Evolutionary conservation across 345 rosid species (phyloP), one percentile per base, ranked within the genome.

Genomic region (Aurinia saxatilis): DNA sequence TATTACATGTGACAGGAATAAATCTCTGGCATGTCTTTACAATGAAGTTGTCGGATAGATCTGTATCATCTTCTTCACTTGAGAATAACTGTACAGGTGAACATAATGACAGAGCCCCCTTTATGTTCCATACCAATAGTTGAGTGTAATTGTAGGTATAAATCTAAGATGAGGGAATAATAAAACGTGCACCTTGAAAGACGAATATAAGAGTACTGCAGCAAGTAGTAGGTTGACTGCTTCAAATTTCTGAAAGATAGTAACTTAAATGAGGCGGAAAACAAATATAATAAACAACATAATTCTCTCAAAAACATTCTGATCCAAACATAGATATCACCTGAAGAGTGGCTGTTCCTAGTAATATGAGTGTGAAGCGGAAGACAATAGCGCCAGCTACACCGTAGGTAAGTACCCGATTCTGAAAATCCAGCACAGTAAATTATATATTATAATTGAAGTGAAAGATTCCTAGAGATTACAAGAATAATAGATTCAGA

Each of bases 21-120:
- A 86, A 82, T 81, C 81, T 86, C 75, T 81, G 96, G 80, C 98
- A 89, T 57, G 95, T 86, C 86, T 85, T 92, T 64, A 92, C 95
- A 55, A 92, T 77, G 68, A 82, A 88, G 72, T 89, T 88, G 78
- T 86, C 80, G 0, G 96, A 86, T 60, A 92, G 71, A 62, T 92
- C 95, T 31, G 77, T 57, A 50, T 86, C 88, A 78, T 86, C 96
- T 42, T 84, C 98, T 65, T 92, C 95, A 66, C 68, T 75, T 51
- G 87, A 35, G 77, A 92, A 87, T 75, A 92, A 71, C 96, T 91
- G 75, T 5, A 50, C 38, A 36, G 2, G 41, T n/a, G 25, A 25
- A 59, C 10, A 27, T 18, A 65, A 34, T 6, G 7, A 39, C 15
- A 18, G 41, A 45, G 19, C 35, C 35, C n/a, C 6, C 5, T 56